Evolutionary conservation across 371 early-diverging fungal species (phyloP), one percentile per base, ranked within the genome.

Genomic region (Apophysomyces elegans): DNA sequence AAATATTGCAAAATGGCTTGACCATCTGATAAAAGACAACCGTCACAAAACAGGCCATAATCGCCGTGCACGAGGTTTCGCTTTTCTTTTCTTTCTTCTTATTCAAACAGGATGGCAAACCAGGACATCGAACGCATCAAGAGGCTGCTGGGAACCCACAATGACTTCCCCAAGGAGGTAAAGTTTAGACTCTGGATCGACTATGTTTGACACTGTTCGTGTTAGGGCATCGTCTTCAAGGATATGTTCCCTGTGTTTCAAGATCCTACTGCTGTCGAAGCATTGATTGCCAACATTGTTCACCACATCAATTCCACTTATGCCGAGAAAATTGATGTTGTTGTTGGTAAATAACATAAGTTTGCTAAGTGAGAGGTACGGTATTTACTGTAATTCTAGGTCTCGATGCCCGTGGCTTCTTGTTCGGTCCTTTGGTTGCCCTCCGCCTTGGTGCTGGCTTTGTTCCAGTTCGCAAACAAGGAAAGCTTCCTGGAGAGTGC

Each of bases 171-270:
- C 59, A 85, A 91, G 79, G 79, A 92, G 89, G 93, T 89, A 75
- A 36, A 32, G 18, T 5, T 45, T 35, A 14, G 14, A 11, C 26
- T 43, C 37, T 45, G n/a, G 5, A 41, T 56, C 39, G 6, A 39
- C 36, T 44, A 21, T 37, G 35, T 56, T 36, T 16, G 47, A 35
- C 12, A 7, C 57, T 32, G 16, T 11, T 11, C 14, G 58, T 37
- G 61, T 11, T 70, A 88, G 85, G 95, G 95, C 16, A 94, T 97
- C 67, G 78, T 91, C 65, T 95, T 96, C 87, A 90, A 89, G 76
- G 99, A 99, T 75, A 93, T 99, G 75, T 96, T 97, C 77, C 96
- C 96, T 50, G 87, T 99, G 64, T 99, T 99, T 86, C 91, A 92
- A 76, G 92, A 96, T 73, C 98, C 96, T 39, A 86, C 84, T 39